Conservation (phyloP, 1,284 basidiomycete species). For the Caloboletus firmus region DNA sequence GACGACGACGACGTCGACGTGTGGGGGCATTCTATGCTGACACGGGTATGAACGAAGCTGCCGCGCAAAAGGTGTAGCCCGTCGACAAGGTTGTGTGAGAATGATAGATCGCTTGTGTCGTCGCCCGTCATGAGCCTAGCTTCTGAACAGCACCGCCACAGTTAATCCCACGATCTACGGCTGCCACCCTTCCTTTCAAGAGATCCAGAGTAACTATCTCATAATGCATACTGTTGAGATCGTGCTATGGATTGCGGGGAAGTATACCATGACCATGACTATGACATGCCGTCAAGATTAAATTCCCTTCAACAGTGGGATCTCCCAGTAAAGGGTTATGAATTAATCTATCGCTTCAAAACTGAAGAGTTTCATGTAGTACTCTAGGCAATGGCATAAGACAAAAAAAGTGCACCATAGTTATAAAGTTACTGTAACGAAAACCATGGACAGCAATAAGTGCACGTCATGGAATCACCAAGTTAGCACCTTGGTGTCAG, state of each 20-base stretch:
- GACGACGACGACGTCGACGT: slow-evolving; percentile 70
- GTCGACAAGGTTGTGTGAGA: not conserved
- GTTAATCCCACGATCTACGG: too few species aligned
- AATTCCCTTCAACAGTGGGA: not conserved
- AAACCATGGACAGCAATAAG: slow-evolving; percentile 10
- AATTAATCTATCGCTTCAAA: not conserved
- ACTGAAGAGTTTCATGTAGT: not conserved
- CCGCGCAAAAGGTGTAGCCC: not conserved
- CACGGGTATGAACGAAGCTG: not conserved
- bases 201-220: too few species aligned
- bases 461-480: slow-evolving; percentile 1
- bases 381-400: slow-evolving; percentile 5
- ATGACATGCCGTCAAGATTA: not conserved
- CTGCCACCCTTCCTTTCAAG: too few species aligned
- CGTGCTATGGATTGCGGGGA: too few species aligned
- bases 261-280: too few species aligned
- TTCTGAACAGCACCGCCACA: not conserved
- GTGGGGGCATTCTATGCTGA: slow-evolving; percentile 41
- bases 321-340: too few species aligned
- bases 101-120: not conserved
- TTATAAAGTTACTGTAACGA: slow-evolving; percentile 26
- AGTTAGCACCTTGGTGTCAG: slow-evolving; percentile 5
- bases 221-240: too few species aligned
- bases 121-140: not conserved
- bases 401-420: slow-evolving; percentile 8